Conservation (phyloP, 257 asterid species). For the Solanum pinnatisectum region DNA sequence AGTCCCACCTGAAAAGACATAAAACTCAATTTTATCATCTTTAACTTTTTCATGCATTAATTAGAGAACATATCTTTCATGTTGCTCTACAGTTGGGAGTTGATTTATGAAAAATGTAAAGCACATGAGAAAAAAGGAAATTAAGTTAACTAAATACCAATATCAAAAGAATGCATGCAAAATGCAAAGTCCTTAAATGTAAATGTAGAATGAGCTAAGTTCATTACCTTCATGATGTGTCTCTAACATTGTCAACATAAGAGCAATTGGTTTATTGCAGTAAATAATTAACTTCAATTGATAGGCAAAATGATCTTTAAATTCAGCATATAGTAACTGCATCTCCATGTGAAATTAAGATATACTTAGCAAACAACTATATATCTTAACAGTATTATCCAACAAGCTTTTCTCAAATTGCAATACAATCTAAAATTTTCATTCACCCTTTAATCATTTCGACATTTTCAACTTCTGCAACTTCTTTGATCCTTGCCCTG, state of each 20-base stretch:
- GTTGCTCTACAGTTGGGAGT: not conserved
- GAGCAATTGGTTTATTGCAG: not conserved
- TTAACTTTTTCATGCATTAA: not conserved
- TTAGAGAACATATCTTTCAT: not conserved
- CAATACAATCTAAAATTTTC: not conserved
- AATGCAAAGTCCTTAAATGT: not conserved
- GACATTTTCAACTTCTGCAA: not conserved
- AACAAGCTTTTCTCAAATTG: not conserved
- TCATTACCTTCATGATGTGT: not conserved
- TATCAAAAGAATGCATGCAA: not conserved
- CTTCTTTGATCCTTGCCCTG: not conserved
- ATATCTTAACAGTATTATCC: not conserved
- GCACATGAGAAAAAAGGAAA: not conserved
- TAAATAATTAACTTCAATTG: not conserved
- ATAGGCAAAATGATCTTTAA: not conserved
- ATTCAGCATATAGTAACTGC: not conserved
- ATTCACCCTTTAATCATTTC: not conserved
- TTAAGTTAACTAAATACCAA: not conserved
- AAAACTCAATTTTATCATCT: not conserved
- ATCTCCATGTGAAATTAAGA: not conserved
- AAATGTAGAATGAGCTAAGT: not conserved
- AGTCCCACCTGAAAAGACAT: constrained; percentile 57
- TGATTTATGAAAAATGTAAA: not conserved
- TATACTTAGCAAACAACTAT: not conserved
- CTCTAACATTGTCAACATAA: not conserved